Base-by-base conservation (phyloP, 169 alveolate species). In the Eimeria mitis region DNA sequence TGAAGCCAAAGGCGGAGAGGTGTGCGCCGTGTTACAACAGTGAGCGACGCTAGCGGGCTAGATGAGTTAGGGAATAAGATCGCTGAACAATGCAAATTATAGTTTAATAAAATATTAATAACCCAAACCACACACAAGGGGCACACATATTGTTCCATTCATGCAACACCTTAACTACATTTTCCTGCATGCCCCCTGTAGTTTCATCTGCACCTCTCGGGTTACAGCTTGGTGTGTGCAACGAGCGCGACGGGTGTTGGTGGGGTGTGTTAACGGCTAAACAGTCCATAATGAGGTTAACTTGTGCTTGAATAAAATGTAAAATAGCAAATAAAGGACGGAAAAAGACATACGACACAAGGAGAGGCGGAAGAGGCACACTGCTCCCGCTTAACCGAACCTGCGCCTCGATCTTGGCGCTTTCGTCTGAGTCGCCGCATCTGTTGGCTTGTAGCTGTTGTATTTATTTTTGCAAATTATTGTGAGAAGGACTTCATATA, bases 401-500 rank as follows among this genome's bases (percentile, higher is more conserved):
- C 81, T 71, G 81, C 81, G 81, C 54, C 81, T 71, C 81, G 81
- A 71, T 71, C 81, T 71, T 71, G 81, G 81, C 81, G 81, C 81
- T 71, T 71, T 71, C 81, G 52, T 71, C 52, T 1, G 81, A 37
- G 81, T 37, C 34, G 81, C 81, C 13, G 81, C 14, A 71, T 71
- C 81, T 71, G 14, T 71, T 40, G 52, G n/a, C 49, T 71, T 71
- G 81, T 16, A 37, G 54, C 16, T 37, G 54, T 71, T 71, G 81
- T 14, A 71, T 71, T 71, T 40, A 71, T 71, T 37, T 37, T 13
- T 31, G 8, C 37, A 71, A 8, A 37, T 2, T 71, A 34, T 37
- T 71, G n/a, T 34, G 54, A 71, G 31, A 54, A 71, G 81, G 81
- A 34, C 54, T 71, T 71, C 37, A 52, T 37, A 71, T 11, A 49